These are phyloP conservation scores for Phaeolepiota aurea DNA, from an alignment of 768 basidiomycete species.

Conservation along the genomic window DNA sequence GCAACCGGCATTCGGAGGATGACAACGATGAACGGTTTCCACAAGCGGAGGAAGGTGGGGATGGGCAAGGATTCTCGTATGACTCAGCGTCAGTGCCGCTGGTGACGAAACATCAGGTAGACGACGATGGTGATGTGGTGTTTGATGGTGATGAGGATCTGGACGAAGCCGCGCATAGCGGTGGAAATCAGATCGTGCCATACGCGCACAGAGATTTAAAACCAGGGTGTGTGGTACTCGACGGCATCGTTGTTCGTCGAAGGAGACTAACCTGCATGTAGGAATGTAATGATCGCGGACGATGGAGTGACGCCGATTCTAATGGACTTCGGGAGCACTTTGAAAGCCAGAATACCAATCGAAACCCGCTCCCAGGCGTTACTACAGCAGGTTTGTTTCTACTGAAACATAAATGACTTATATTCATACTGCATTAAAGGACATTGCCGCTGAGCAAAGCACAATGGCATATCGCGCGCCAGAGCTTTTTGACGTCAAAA, in stretches of 20 bases:
- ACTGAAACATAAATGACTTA: slow-evolving; percentile 1
- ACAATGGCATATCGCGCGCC: slow-evolving; percentile 99
- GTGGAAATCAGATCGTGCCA: slow-evolving; percentile 57
- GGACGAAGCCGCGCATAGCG: slow-evolving; percentile 32
- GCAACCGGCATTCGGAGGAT: slow-evolving; percentile 47
- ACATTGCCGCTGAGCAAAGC: slow-evolving; percentile 95
- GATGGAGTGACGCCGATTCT: slow-evolving; percentile 81
- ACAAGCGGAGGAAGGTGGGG: slow-evolving; percentile 66
- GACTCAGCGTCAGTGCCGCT: slow-evolving; percentile 50
- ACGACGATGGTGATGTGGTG: slow-evolving; percentile 52
- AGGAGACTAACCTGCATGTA: slow-evolving; percentile 17
- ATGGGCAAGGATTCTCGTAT: slow-evolving; percentile 64
- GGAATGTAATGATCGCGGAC: slow-evolving; percentile 96
- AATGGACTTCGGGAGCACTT: slow-evolving; percentile 96
- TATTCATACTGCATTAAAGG: slow-evolving; percentile 31
- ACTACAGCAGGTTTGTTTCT: slow-evolving; percentile 62
- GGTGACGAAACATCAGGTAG: slow-evolving; percentile 41
- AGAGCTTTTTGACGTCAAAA: slow-evolving; percentile 96
- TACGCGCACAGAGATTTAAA: slow-evolving; percentile 97
- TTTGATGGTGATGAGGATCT: slow-evolving; percentile 80
- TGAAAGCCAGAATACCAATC: slow-evolving; percentile 78
- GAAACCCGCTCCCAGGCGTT: slow-evolving; percentile 82
- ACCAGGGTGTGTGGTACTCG: slow-evolving; percentile 66
- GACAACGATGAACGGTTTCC: slow-evolving; percentile 71
- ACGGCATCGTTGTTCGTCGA: not conserved